Base-by-base conservation (phyloP, 148 eudicot genomes). In the Nepenthes mirabilis region DNA sequence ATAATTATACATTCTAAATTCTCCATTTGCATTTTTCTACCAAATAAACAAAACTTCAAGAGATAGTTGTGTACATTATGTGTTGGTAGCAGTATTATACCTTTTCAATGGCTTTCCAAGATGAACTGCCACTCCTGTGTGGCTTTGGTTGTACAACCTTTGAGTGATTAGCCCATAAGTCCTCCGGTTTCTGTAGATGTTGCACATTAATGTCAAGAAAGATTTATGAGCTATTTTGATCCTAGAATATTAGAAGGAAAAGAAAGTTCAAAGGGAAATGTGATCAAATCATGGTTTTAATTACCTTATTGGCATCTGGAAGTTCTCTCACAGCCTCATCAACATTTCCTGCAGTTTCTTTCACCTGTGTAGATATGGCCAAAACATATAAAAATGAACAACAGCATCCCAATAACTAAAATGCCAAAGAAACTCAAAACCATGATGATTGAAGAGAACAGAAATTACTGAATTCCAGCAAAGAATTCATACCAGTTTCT, bases 251-350 rank as follows among this genome's bases (percentile, higher is more conserved):
- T 23, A 23, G 23, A 23, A 23, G 23, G 23, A 23, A 23, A 23
- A 23, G 23, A 23, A 23, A 23, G 23, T 23, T 23, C 23, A 23
- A 23, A 23, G 23, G 23, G 23, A 23, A 23, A 23, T 23, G 23
- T 23, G 23, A 23, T 23, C 51, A 40, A 8, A 8, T 59, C 9
- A 1, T 54, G 23, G 55, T 33, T 54, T 6, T 59, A 23, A n/a
- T 70, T 74, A 94, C 99, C 93, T 67, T 67, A 79, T 94, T 94
- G 66, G 95, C 99, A 83, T 94, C 99, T 3, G 99, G 99, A 66
- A 94, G 99, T 64, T 94, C 99, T 74, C 95, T 79, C 11, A 78
- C 89, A 34, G 99, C 97, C 34, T 77, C 84, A 70, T 89, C 97
- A 71, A 94, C 87, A 70, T 89, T 81, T 75, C 51, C 78, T 60